These are phyloP conservation scores for Cladosporium sp. DNA, from an alignment of 2,329 filamentous ascomycete genomes.

Conservation along the genomic window DNA sequence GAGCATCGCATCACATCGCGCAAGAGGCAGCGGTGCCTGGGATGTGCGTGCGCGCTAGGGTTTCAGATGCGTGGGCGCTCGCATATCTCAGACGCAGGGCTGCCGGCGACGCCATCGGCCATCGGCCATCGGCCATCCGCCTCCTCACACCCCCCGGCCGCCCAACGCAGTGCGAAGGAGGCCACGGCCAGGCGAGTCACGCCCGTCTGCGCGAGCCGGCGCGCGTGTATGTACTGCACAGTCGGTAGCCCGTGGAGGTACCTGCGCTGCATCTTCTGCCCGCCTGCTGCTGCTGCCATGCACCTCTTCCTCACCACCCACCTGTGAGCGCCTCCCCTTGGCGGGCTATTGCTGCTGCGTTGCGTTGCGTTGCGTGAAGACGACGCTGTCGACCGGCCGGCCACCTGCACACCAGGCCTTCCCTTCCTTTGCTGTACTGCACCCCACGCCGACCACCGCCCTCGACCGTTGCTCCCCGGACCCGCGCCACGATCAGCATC, in stretches of 20 bases:
- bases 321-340: slow-evolving; percentile 6
- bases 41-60: slow-evolving; percentile 2
- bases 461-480: slow-evolving; percentile 2
- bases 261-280: neutral
- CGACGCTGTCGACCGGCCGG: neutral
- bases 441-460: neutral
- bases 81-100: slow-evolving; percentile 1
- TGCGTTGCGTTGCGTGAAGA: neutral
- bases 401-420: neutral
- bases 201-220: too few species aligned
- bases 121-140: too few species aligned
- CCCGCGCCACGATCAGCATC: neutral
- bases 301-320: slow-evolving; percentile 3
- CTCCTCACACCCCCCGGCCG: too few species aligned
- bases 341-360: neutral
- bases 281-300: neutral
- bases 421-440: neutral
- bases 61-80: slow-evolving; percentile 1
- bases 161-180: too few species aligned
- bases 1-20: too few species aligned
- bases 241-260: neutral
- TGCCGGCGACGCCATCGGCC: neutral
- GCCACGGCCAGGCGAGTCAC: too few species aligned
- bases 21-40: neutral
- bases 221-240: too few species aligned